These are phyloP conservation scores for Asterionellopsis glacialis DNA, from an alignment of 108 stramenopile species.

Conservation along the genomic window DNA sequence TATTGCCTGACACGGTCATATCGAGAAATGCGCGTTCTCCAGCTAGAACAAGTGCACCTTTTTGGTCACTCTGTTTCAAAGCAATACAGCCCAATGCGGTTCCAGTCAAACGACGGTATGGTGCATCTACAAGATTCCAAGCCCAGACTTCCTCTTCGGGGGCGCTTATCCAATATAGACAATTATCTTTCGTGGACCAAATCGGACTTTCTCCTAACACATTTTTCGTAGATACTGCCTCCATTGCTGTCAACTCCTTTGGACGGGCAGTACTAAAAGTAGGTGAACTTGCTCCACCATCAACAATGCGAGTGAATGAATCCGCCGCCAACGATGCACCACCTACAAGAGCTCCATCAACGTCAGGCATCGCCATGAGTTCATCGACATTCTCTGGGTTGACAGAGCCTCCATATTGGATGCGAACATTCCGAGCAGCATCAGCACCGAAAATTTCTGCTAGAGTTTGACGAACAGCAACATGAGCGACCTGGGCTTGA, in stretches of 20 bases:
- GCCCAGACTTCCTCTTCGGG: constrained; percentile 70
- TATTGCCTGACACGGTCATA: constrained; percentile 19
- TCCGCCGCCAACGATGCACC: constrained; percentile 77
- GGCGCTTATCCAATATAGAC: constrained; percentile 64
- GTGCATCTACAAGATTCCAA: constrained; percentile 46
- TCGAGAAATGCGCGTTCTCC: constrained; percentile 49
- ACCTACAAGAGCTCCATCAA: constrained; percentile 79
- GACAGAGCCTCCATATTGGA: constrained; percentile 79
- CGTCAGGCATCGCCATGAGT: constrained; percentile 71
- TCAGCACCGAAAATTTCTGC: constrained; percentile 44
- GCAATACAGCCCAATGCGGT: constrained; percentile 60
- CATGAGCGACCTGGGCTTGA: constrained; percentile 58
- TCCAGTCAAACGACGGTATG: constrained; percentile 45
- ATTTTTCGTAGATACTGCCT: constrained; percentile 45
- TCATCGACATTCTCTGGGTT: constrained; percentile 65
- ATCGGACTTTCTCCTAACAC: constrained; percentile 62
- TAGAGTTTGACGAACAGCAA: constrained; percentile 30
- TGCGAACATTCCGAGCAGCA: constrained; percentile 39
- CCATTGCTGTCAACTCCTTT: constrained; percentile 27
- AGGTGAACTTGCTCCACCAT: constrained; percentile 22
- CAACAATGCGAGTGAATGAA: constrained; percentile 70
- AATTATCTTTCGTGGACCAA: constrained; percentile 50
- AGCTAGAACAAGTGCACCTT: constrained; percentile 29
- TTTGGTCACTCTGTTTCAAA: constrained; percentile 13
- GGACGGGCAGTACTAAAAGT: constrained; percentile 1